Evolutionary conservation across 371 early-diverging fungal genomes (phyloP).

Genomic region (Cokeromyces recurvatus): DNA sequence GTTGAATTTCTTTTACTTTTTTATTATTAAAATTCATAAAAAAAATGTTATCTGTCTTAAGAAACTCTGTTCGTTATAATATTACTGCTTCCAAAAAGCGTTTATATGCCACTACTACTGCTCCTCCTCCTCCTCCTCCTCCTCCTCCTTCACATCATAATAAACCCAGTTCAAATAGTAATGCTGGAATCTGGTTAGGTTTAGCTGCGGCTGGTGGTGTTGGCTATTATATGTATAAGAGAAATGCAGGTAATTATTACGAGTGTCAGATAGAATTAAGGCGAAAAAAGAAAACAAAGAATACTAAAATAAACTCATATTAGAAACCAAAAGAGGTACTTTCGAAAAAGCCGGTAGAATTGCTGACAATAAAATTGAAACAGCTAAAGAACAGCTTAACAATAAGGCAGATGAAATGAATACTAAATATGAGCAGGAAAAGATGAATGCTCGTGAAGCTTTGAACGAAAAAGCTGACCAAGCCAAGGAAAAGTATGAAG

Average conservation of each 20-base stretch:
- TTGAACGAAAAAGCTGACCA: no score
- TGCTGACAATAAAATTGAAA: conserved; percentile 1
- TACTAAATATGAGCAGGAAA: no score
- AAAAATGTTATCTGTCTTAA: no score
- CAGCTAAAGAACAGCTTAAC: conserved; percentile 4
- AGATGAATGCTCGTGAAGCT: no score
- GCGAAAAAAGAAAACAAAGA: neutral
- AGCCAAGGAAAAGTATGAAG: conserved; percentile 7
- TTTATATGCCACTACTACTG: conserved; percentile 10
- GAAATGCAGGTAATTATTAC: no score
- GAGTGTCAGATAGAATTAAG: no score
- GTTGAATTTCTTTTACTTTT: no score
- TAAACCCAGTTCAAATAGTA: neutral
- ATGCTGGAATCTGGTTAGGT: conserved; percentile 6
- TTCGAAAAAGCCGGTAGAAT: conserved; percentile 6
- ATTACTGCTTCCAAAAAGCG: no score
- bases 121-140: no score
- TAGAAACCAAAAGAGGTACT: conserved; percentile 7
- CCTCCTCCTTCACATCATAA: no score
- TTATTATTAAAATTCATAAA: no score
- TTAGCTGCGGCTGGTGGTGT: conserved; percentile 10
- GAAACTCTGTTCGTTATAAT: no score
- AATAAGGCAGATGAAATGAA: conserved; percentile 6
- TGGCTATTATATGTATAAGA: conserved; percentile 14
- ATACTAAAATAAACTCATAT: neutral